Conservation (phyloP, 805 yeast species). For the Teunomyces cretensis region DNA sequence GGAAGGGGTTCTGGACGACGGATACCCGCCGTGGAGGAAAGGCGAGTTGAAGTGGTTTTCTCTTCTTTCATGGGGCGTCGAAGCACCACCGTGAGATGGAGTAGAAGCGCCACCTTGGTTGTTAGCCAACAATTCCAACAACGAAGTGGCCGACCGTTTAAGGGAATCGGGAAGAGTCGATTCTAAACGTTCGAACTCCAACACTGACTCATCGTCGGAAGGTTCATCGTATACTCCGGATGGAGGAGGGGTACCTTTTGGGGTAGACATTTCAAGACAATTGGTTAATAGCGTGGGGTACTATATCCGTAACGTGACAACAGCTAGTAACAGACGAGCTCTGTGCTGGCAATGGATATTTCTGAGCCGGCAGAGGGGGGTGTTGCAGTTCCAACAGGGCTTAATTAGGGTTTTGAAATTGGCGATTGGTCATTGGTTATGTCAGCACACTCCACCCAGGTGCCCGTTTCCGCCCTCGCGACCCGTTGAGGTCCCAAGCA, state of each 20-base stretch:
- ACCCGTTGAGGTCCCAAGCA: background rate
- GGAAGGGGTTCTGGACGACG: slow-evolving; percentile 26
- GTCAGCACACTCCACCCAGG: too few species aligned
- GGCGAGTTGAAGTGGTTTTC: slow-evolving; percentile 15
- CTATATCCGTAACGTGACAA: too few species aligned
- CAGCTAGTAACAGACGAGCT: too few species aligned
- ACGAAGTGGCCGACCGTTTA: slow-evolving; percentile 37
- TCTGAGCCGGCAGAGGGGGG: too few species aligned
- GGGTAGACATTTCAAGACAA: slow-evolving; percentile 1
- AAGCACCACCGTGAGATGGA: background rate
- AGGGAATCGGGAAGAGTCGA: slow-evolving; percentile 41
- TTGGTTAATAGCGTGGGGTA: background rate
- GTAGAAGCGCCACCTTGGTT: slow-evolving; percentile 2
- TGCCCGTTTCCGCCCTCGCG: too few species aligned
- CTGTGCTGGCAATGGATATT: too few species aligned
- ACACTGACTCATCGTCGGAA: slow-evolving; percentile 27
- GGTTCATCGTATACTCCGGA: background rate
- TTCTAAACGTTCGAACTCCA: slow-evolving; percentile 43
- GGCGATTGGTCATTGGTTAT: too few species aligned
- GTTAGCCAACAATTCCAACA: slow-evolving; percentile 30
- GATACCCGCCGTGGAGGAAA: slow-evolving; percentile 10
- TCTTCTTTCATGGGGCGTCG: slow-evolving; percentile 8
- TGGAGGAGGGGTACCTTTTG: slow-evolving; percentile 7
- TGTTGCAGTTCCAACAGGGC: too few species aligned
- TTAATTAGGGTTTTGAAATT: too few species aligned